phyloP scores from a whole-genome alignment of 2,329 filamentous ascomycete species.

The Neopestalotiopsis clavispora region DNA sequence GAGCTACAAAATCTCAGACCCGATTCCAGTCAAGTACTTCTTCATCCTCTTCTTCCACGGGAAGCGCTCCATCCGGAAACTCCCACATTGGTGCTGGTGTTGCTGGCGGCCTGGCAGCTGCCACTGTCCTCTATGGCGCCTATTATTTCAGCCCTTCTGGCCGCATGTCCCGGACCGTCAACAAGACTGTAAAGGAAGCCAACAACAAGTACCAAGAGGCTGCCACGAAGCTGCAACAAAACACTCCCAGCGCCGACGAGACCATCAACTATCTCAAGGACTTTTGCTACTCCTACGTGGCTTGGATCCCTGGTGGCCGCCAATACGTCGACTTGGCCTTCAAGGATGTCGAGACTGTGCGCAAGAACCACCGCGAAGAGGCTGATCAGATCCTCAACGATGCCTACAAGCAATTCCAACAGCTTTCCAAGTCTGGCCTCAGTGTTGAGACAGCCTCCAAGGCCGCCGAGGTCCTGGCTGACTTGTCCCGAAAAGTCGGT shows the following conservation, averaged over 20 bases:
- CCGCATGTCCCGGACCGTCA: constrained; percentile 45
- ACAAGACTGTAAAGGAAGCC: constrained; percentile 57
- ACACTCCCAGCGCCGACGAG: constrained; percentile 69
- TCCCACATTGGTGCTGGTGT: constrained; percentile 46
- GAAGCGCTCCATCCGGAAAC: constrained; percentile 21
- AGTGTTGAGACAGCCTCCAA: constrained; percentile 66
- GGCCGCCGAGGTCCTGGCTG: constrained; percentile 66
- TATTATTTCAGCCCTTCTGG: constrained; percentile 52
- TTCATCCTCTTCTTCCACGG: constrained; percentile 32
- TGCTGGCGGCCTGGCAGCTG: constrained; percentile 49
- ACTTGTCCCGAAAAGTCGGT: constrained; percentile 63
- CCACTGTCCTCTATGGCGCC: constrained; percentile 45
- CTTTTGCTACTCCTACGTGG: constrained; percentile 71
- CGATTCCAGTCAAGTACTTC: constrained; percentile 45
- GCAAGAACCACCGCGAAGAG: constrained; percentile 70
- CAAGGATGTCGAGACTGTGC: constrained; percentile 71
- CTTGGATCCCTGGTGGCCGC: constrained; percentile 73
- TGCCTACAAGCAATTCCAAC: constrained; percentile 70
- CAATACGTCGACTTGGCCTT: constrained; percentile 73
- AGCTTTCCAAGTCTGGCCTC: constrained; percentile 62
- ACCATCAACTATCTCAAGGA: constrained; percentile 69
- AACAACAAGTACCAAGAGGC: constrained; percentile 65
- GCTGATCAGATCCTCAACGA: constrained; percentile 71
- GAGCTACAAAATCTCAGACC: constrained; percentile 20
- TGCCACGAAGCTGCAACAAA: constrained; percentile 63